Percentiles rank a stretch among this genome's conserved stretches.
Evolutionary conservation across 495 filamentous ascomycete genomes (phyloP).

Genomic region (Penicillium cataractarum): DNA sequence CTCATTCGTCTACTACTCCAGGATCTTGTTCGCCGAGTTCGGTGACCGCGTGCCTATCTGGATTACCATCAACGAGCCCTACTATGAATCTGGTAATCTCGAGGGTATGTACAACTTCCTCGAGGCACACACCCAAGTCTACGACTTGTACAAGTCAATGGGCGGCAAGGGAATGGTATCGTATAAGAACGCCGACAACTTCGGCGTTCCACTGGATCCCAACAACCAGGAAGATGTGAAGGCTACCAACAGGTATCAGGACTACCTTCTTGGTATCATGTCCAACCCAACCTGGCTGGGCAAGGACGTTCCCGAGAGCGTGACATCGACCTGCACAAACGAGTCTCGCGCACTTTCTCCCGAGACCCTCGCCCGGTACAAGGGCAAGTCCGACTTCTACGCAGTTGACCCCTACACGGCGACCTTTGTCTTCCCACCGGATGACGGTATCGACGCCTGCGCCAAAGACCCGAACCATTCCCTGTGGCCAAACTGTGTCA

Average conservation of each 20-base stretch:
- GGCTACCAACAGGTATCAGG: not conserved
- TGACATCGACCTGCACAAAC: constrained; percentile 1
- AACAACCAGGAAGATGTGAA: not conserved
- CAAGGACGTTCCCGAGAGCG: not conserved
- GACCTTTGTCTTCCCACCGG: not conserved
- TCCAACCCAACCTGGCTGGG: constrained; percentile 1
- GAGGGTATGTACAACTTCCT: not conserved
- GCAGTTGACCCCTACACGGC: not conserved
- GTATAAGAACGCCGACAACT: not conserved
- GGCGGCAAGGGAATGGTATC: not conserved
- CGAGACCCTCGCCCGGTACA: not conserved
- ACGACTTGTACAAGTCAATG: constrained; percentile 1
- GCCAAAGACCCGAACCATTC: not conserved
- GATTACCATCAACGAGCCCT: constrained; percentile 1
- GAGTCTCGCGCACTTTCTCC: not conserved
- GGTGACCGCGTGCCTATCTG: constrained; percentile 1
- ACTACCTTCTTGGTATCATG: not conserved
- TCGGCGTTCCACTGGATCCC: not conserved
- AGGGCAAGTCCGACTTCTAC: constrained; percentile 1
- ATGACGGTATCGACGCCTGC: not conserved
- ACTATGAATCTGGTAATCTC: not conserved
- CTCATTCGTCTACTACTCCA: not conserved
- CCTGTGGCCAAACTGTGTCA: not conserved
- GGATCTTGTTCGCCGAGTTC: constrained; percentile 1
- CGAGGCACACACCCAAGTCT: not conserved